A percentile compares a stretch with the other conserved stretches of the same genome.
phyloP scores from a whole-genome alignment of 768 basidiomycete genomes.

The Leucosporidium scottii region DNA sequence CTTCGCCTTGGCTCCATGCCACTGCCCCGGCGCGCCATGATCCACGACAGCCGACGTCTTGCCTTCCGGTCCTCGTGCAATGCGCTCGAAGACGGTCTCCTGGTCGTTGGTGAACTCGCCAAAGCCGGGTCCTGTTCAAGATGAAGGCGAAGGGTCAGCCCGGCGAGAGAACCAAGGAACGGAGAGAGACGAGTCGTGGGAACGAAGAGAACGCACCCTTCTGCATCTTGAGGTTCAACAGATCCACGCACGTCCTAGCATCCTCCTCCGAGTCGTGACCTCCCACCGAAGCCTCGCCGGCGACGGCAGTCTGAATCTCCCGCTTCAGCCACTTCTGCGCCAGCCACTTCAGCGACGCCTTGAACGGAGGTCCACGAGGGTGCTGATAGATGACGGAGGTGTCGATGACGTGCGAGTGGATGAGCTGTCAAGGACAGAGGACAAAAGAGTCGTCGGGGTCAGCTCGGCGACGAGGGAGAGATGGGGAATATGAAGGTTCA shows the following conservation, averaged over 20 bases:
- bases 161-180: not conserved
- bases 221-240: slow-evolving; percentile 72
- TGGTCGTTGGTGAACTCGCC: slow-evolving; percentile 78
- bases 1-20: slow-evolving; percentile 78
- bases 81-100: slow-evolving; percentile 82
- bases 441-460: not conserved
- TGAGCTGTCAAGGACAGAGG: slow-evolving; percentile 44
- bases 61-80: slow-evolving; percentile 48
- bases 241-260: slow-evolving; percentile 75
- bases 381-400: slow-evolving; percentile 86
- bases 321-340: slow-evolving; percentile 85
- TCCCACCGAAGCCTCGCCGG: slow-evolving; percentile 44
- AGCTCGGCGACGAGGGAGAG: not conserved
- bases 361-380: slow-evolving; percentile 84
- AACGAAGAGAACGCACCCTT: slow-evolving; percentile 48
- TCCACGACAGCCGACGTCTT: slow-evolving; percentile 62
- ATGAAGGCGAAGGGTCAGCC: not conserved
- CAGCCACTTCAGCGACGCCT: slow-evolving; percentile 94
- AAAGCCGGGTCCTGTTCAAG: slow-evolving; percentile 55
- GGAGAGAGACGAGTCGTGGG: not conserved
- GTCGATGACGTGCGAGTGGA: slow-evolving; percentile 82
- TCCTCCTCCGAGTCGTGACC: slow-evolving; percentile 96
- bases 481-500: slow-evolving; percentile 2
- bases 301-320: slow-evolving; percentile 63
- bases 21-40: slow-evolving; percentile 70